These are phyloP conservation scores for Hondaea fermentalgiana DNA, from an alignment of 108 stramenopile genomes.

Conservation along the genomic window DNA sequence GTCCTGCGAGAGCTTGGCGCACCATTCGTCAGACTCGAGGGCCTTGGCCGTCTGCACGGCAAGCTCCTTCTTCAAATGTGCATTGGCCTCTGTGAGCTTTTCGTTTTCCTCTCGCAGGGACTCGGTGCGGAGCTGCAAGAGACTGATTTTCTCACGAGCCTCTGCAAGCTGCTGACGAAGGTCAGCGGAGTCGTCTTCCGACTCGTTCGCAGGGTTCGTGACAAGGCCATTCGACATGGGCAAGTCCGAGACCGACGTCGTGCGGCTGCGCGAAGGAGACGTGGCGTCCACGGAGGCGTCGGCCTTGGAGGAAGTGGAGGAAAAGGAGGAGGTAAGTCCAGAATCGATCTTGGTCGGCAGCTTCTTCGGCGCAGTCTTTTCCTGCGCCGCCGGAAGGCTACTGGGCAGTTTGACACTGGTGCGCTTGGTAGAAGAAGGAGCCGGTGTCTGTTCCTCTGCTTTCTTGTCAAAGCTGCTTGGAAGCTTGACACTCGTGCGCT, in stretches of 20 bases:
- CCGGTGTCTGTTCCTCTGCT: too few relatives aligned
- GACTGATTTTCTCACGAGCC: neutral
- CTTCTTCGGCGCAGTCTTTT: too few relatives aligned
- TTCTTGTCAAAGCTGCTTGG: too few relatives aligned
- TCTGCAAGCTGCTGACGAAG: neutral
- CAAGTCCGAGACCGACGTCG: neutral
- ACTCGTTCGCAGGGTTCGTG: neutral
- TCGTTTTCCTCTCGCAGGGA: neutral
- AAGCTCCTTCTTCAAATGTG: neutral
- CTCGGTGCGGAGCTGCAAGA: neutral
- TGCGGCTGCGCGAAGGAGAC: neutral
- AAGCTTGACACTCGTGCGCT: too few relatives aligned
- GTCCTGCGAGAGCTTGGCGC: neutral
- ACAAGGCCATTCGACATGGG: neutral
- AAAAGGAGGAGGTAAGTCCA: too few relatives aligned
- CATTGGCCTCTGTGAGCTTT: neutral
- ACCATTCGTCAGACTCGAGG: conserved; percentile 12
- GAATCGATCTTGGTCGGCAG: too few relatives aligned
- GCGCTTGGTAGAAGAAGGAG: too few relatives aligned
- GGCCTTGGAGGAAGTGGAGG: too few relatives aligned
- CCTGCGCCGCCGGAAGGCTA: too few relatives aligned
- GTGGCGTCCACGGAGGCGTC: neutral
- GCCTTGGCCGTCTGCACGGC: conserved; percentile 18
- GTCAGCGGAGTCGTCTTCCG: neutral
- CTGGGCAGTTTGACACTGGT: too few relatives aligned